Evolutionary conservation across 2,329 filamentous ascomycete species (phyloP).

Genomic region (Talaromyces sp.): DNA sequence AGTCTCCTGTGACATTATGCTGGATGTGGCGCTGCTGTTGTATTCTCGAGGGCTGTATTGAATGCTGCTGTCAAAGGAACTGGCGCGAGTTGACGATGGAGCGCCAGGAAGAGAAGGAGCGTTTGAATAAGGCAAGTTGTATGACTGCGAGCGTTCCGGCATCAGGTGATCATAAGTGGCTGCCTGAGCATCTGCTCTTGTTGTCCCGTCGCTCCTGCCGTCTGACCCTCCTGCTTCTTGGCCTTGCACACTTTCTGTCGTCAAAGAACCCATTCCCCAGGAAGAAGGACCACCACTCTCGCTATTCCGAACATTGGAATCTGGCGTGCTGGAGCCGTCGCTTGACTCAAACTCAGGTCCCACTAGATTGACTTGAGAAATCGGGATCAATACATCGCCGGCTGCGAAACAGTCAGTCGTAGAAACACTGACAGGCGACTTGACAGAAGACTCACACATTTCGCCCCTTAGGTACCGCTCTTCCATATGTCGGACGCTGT

Average conservation of each 20-base stretch:
- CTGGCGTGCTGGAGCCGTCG: constrained; percentile 15
- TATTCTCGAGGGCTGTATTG: constrained; percentile 17
- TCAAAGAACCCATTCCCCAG: constrained; percentile 13
- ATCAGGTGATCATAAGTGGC: constrained; percentile 14
- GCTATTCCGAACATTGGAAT: not conserved
- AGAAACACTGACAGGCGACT: not conserved
- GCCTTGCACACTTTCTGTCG: not conserved
- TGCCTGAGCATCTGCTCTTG: constrained; percentile 4
- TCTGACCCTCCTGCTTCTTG: not conserved
- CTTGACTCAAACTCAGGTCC: constrained; percentile 23
- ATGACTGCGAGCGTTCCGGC: not conserved
- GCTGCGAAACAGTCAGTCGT: constrained; percentile 21
- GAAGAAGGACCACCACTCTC: not conserved
- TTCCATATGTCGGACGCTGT: constrained; percentile 38
- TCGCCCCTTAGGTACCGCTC: constrained; percentile 37
- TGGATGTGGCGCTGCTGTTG: constrained; percentile 15
- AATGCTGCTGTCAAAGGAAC: constrained; percentile 17
- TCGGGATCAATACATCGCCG: constrained; percentile 29
- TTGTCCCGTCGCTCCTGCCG: constrained; percentile 9
- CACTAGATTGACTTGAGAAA: constrained; percentile 28
- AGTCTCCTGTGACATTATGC: constrained; percentile 18
- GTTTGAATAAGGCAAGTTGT: constrained; percentile 3
- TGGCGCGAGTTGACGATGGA: constrained; percentile 13
- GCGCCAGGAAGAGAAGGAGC: not conserved
- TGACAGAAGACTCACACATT: constrained; percentile 29